Conservation (phyloP, 2,329 filamentous ascomycete species). For the Onygenales sp. region DNA sequence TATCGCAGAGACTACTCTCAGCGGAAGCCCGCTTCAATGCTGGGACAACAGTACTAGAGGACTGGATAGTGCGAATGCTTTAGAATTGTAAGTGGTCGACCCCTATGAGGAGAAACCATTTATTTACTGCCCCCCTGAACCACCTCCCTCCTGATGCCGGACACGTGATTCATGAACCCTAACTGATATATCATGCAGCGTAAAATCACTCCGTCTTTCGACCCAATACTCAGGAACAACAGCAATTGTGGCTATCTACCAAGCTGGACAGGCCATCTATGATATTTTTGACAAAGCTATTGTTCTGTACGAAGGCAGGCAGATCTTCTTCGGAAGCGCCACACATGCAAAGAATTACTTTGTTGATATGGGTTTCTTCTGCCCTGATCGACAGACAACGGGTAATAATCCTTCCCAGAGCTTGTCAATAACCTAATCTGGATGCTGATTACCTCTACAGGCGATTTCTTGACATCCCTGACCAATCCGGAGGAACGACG, state of each 20-base stretch:
- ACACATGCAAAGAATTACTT: slow-evolving; percentile 64
- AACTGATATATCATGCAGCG: slow-evolving; percentile 10
- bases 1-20: slow-evolving; percentile 75
- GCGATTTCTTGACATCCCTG: slow-evolving; percentile 73
- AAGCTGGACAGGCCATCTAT: slow-evolving; percentile 75
- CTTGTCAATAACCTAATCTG: too few species aligned
- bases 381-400: slow-evolving; percentile 67
- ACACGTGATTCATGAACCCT: too few species aligned
- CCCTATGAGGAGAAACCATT: too few species aligned
- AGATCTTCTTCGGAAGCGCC: slow-evolving; percentile 66
- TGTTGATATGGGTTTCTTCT: slow-evolving; percentile 63
- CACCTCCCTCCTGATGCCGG: too few species aligned
- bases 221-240: slow-evolving; percentile 76
- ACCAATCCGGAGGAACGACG: slow-evolving; percentile 73
- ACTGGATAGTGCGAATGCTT: slow-evolving; percentile 57
- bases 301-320: slow-evolving; percentile 65
- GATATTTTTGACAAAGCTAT: slow-evolving; percentile 69
- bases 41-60: slow-evolving; percentile 70
- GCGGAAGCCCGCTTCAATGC: slow-evolving; percentile 59
- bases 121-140: too few species aligned
- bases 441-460: slow-evolving; percentile 18
- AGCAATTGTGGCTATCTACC: slow-evolving; percentile 78
- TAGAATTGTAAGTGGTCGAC: slow-evolving; percentile 41
- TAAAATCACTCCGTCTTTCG: slow-evolving; percentile 63
- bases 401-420: too few species aligned